Conservation (phyloP, 768 basidiomycete species). For the Phanerochaete carnosa region DNA sequence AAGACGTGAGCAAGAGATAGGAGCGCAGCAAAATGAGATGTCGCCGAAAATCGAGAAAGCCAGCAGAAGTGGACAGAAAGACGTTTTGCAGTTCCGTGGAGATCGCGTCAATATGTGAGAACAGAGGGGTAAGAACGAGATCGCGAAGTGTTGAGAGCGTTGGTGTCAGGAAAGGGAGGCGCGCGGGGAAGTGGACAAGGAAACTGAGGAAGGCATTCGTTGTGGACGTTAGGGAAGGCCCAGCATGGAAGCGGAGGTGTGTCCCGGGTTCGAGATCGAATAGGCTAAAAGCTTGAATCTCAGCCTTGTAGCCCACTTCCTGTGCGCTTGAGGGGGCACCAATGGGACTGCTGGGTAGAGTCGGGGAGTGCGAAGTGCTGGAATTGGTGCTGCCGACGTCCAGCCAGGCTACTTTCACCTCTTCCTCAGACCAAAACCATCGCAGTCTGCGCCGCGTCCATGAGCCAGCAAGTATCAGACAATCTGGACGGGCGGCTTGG, state of each 20-base stretch:
- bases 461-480: slow-evolving; percentile 44
- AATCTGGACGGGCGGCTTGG: slow-evolving; percentile 59
- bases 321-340: background rate
- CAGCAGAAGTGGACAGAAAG: slow-evolving; percentile 57
- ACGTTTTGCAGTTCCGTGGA: slow-evolving; percentile 65
- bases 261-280: slow-evolving; percentile 70
- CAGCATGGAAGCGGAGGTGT: slow-evolving; percentile 22
- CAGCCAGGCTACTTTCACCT: slow-evolving; percentile 48
- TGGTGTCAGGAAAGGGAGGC: slow-evolving; percentile 61
- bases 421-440: slow-evolving; percentile 65
- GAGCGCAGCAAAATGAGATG: slow-evolving; percentile 71
- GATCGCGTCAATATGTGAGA: slow-evolving; percentile 59
- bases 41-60: slow-evolving; percentile 59
- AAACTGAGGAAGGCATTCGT: slow-evolving; percentile 1
- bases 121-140: slow-evolving; percentile 59
- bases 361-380: background rate
- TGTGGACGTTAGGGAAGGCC: slow-evolving; percentile 11
- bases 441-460: slow-evolving; percentile 26
- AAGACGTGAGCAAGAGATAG: slow-evolving; percentile 70
- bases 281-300: slow-evolving; percentile 44
- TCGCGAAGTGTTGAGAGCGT: slow-evolving; percentile 58
- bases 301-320: slow-evolving; percentile 26
- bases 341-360: background rate
- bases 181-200: slow-evolving; percentile 46
- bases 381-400: background rate